phyloP scores from a whole-genome alignment of 352 stramenopile genomes.

The Phytophthora ramorum region DNA sequence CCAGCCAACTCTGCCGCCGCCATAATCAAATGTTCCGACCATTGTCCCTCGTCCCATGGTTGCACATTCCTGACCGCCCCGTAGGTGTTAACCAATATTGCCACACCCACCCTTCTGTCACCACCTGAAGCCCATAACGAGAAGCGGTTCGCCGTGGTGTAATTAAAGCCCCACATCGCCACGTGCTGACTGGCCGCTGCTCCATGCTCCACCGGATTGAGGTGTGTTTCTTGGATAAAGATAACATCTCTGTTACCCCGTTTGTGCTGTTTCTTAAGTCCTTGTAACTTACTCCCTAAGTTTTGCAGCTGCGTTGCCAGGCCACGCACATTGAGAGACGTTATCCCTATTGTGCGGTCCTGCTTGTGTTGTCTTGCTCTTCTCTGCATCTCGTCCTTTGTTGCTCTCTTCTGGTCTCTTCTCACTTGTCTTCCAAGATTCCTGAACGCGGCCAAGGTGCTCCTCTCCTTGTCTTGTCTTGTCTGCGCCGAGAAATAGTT shows the following conservation, averaged over 20 bases:
- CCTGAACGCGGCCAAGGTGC: too few species aligned
- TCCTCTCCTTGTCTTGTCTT: too few species aligned
- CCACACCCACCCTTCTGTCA: not conserved
- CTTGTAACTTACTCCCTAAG: not conserved
- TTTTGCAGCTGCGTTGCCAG: not conserved
- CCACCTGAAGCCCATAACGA: constrained; percentile 3
- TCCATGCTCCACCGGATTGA: constrained; percentile 3
- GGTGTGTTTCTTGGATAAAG: constrained; percentile 15
- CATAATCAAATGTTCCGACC: constrained; percentile 11
- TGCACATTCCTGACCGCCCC: not conserved
- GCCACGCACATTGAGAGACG: constrained; percentile 1
- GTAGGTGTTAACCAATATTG: constrained; percentile 4
- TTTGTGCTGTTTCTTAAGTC: constrained; percentile 3
- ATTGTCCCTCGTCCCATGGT: not conserved
- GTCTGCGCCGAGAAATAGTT: too few species aligned
- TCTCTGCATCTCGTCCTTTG: not conserved
- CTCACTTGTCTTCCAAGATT: not conserved
- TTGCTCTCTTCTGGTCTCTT: not conserved
- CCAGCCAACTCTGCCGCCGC: not conserved
- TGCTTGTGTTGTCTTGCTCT: not conserved
- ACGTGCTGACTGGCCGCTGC: not conserved
- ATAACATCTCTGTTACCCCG: not conserved
- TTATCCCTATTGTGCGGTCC: constrained; percentile 2
- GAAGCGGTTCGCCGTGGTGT: not conserved
- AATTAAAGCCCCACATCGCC: constrained; percentile 4